phyloP scores from a whole-genome alignment of 371 early-diverging fungal species.

The Syncephalastrum sp. region DNA sequence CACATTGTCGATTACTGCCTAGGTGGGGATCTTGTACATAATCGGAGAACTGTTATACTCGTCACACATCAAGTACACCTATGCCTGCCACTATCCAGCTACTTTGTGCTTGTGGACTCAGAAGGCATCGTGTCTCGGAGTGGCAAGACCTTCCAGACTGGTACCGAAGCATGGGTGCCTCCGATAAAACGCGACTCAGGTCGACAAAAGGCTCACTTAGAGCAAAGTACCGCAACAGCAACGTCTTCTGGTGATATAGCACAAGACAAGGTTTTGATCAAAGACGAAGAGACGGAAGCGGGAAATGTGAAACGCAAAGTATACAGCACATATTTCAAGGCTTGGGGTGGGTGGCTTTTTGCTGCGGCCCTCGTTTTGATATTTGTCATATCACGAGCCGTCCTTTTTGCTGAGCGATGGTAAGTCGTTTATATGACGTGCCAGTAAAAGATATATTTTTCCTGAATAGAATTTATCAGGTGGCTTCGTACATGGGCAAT shows the following conservation, averaged over 20 bases:
- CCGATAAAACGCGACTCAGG: no score
- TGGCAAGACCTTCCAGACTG: no score
- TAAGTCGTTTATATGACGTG: not conserved
- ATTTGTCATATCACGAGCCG: conserved; percentile 46
- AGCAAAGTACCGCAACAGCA: not conserved
- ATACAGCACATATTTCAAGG: conserved; percentile 61
- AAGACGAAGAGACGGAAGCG: conserved; percentile 38
- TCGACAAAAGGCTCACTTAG: not conserved
- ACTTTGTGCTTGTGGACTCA: conserved; percentile 57
- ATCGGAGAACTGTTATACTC: conserved; percentile 69
- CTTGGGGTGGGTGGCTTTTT: conserved; percentile 65
- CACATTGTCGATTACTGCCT: conserved; percentile 68
- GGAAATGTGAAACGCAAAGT: conserved; percentile 63
- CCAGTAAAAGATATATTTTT: no score
- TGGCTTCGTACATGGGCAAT: conserved; percentile 22
- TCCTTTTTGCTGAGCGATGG: conserved; percentile 45
- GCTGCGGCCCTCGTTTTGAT: conserved; percentile 44
- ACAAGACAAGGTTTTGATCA: conserved; percentile 38
- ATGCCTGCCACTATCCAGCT: conserved; percentile 64
- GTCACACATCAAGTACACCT: conserved; percentile 84
- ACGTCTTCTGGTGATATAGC: conserved; percentile 11
- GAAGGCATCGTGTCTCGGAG: conserved; percentile 39
- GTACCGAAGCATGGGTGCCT: no score
- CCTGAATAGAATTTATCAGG: conserved; percentile 3
- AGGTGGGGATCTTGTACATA: conserved; percentile 57